Percentiles rank a stretch among this genome's conserved stretches.
These are phyloP conservation scores for Lachancea sp. DNA, from an alignment of 805 yeast species.

Conservation along the genomic window DNA sequence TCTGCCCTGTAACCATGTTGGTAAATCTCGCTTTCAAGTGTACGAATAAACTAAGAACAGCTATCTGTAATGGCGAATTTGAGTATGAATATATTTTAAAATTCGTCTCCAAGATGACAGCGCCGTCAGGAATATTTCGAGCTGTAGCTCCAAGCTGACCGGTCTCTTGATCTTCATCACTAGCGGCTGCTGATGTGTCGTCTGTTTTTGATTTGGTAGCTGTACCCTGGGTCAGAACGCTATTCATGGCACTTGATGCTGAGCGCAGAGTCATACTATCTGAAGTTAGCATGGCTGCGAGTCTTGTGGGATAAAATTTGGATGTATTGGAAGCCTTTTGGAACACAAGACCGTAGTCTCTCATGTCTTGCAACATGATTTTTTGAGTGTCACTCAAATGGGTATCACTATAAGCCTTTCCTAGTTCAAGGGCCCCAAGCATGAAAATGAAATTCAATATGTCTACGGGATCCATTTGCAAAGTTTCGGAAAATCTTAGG, in stretches of 20 bases:
- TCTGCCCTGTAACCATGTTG: constrained; percentile 88
- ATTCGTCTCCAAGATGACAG: constrained; percentile 86
- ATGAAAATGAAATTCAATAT: constrained; percentile 89
- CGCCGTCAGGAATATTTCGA: constrained; percentile 42
- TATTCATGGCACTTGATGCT: constrained; percentile 71
- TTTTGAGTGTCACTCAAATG: constrained; percentile 74
- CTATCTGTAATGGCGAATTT: constrained; percentile 89
- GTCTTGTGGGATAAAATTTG: constrained; percentile 81
- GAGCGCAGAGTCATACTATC: constrained; percentile 67
- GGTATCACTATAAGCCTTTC: constrained; percentile 71
- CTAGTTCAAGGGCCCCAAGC: constrained; percentile 87
- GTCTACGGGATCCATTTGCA: constrained; percentile 93
- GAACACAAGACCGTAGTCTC: constrained; percentile 88
- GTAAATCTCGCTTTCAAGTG: constrained; percentile 78
- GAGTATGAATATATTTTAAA: constrained; percentile 91
- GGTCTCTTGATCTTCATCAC: constrained; percentile 24
- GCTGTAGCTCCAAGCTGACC: constrained; percentile 23
- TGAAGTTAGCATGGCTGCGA: constrained; percentile 85
- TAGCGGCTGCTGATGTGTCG: constrained; percentile 10
- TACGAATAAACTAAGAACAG: constrained; percentile 82
- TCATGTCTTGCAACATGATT: constrained; percentile 78
- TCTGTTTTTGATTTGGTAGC: constrained; percentile 14
- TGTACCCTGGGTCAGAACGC: constrained; percentile 41
- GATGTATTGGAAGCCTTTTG: constrained; percentile 50
- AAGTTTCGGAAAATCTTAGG: constrained; percentile 71